phyloP scores from a whole-genome alignment of 495 filamentous ascomycete genomes.

The Amphirosellinia nigrospora region DNA sequence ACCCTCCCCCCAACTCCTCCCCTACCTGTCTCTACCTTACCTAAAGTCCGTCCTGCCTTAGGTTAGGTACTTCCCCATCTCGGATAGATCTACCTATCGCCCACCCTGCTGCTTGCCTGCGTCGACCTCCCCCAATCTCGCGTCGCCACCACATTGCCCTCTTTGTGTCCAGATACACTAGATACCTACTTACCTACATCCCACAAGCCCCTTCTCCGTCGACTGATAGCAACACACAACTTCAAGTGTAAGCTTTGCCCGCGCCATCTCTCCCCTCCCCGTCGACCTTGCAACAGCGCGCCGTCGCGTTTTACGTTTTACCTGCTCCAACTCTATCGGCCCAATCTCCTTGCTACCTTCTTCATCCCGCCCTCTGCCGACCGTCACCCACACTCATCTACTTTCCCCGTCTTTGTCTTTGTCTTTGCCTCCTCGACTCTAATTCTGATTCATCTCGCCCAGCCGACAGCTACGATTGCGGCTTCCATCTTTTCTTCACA shows the following conservation, averaged over 20 bases:
- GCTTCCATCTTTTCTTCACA: not conserved
- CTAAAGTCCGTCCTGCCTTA: too few relatives aligned
- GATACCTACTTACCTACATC: not conserved
- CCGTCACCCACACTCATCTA: not conserved
- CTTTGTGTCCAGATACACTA: not conserved
- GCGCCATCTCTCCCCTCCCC: not conserved
- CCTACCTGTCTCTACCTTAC: not conserved
- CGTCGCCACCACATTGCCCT: constrained; percentile 19
- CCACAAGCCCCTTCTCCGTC: not conserved
- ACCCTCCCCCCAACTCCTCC: not conserved
- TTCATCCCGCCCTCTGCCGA: constrained; percentile 1
- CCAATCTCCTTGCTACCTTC: constrained; percentile 13
- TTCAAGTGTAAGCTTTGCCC: constrained; percentile 6
- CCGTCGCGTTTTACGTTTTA: constrained; percentile 12
- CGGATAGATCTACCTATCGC: not conserved
- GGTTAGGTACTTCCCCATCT: too few relatives aligned
- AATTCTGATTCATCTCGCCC: not conserved
- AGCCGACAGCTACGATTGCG: not conserved
- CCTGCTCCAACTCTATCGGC: not conserved
- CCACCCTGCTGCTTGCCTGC: not conserved
- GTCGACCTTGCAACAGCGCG: constrained; percentile 4
- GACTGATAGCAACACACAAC: not conserved
- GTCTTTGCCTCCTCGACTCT: not conserved
- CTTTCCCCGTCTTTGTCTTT: not conserved
- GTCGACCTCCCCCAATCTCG: constrained; percentile 5